phyloP scores from a whole-genome alignment of 2,329 filamentous ascomycete genomes.

The Curvularia sp. region DNA sequence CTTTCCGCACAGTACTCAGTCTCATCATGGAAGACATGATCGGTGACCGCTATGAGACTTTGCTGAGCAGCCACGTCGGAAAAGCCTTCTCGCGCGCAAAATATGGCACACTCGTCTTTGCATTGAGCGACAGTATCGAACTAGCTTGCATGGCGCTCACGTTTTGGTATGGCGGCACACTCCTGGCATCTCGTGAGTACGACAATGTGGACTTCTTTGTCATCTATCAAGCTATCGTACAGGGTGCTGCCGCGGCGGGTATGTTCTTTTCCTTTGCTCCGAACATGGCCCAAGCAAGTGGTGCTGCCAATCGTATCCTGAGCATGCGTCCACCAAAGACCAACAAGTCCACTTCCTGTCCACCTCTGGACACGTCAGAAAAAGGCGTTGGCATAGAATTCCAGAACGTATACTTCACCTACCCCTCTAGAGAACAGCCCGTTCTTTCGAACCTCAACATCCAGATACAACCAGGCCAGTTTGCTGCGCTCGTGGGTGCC shows the following conservation, averaged over 20 bases:
- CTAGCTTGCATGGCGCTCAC: constrained; percentile 68
- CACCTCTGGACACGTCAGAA: constrained; percentile 16
- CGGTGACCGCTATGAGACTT: constrained; percentile 64
- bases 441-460: constrained; percentile 57
- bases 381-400: constrained; percentile 71
- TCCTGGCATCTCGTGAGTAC: constrained; percentile 58
- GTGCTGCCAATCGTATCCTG: constrained; percentile 49
- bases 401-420: constrained; percentile 90
- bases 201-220: constrained; percentile 59
- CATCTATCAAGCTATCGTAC: constrained; percentile 61
- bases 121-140: constrained; percentile 71
- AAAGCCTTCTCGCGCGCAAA: constrained; percentile 68
- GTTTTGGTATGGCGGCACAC: constrained; percentile 60
- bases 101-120: constrained; percentile 70
- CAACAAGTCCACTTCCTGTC: constrained; percentile 14
- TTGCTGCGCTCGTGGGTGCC: constrained; percentile 73
- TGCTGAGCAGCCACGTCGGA: constrained; percentile 66
- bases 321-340: constrained; percentile 39
- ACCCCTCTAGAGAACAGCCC: constrained; percentile 86
- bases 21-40: constrained; percentile 74
- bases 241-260: constrained; percentile 50
- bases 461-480: constrained; percentile 65
- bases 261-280: constrained; percentile 57
- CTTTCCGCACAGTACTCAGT: constrained; percentile 74
- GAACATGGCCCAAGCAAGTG: constrained; percentile 51